Evolutionary conservation across 768 basidiomycete species (phyloP).

Genomic region (Naganishia vaughanmartiniae): DNA sequence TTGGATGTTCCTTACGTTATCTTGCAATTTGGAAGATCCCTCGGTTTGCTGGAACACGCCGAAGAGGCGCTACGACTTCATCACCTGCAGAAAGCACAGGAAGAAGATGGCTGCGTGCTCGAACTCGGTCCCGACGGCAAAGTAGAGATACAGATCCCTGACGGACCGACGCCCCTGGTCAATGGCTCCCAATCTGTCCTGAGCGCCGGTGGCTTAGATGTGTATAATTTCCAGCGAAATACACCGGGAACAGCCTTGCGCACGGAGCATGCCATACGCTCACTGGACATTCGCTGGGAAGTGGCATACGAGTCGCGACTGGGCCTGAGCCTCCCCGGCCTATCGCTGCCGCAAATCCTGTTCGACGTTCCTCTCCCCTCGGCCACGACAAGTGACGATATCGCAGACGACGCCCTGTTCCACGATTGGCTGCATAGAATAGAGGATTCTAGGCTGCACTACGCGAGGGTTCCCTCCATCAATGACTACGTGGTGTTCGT

Average conservation of each 20-base stretch:
- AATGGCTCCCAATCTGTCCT: background rate
- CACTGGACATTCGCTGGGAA: background rate
- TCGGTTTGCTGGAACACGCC: background rate
- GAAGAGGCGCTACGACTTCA: background rate
- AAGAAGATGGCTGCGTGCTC: too few species aligned
- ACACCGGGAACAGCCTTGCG: background rate
- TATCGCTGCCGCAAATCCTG: background rate
- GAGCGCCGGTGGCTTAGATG: background rate
- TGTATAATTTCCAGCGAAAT: background rate
- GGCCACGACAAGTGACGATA: background rate
- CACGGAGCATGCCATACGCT: background rate
- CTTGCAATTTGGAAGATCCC: background rate
- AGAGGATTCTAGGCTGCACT: background rate
- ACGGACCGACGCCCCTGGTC: background rate
- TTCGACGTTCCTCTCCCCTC: background rate
- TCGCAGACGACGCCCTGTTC: background rate
- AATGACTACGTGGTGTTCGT: background rate
- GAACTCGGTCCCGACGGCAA: background rate
- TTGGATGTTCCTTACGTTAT: background rate
- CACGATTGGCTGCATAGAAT: background rate
- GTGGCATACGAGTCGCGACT: background rate
- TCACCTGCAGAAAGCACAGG: background rate
- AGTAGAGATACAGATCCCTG: background rate
- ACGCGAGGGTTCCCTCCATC: background rate
- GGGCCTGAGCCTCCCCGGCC: background rate